Evolutionary conservation across 2,329 filamentous ascomycete genomes (phyloP), one percentile per base, ranked within the genome.

Genomic region (Coniochaeta sp.): DNA sequence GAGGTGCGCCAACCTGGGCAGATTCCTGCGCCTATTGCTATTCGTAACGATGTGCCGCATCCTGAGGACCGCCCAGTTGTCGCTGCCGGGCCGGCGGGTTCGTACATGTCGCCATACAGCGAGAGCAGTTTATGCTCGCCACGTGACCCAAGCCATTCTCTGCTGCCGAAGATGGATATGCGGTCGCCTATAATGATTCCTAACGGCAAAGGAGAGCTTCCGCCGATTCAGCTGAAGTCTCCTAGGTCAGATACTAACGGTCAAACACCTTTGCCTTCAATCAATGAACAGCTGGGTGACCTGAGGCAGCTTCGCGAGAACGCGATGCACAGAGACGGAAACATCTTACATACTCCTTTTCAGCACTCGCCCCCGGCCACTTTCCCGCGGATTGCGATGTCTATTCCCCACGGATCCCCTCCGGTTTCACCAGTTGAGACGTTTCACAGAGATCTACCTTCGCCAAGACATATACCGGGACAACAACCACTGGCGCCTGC

Each of bases 341-440:
- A 69, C 24, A 34, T 58, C 50, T 38, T 63, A 61, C 63, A 66
- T 65, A 60, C 58, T 26, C 62, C 34, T 11, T 73, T 68, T 56
- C 66, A 70, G 33, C 71, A 71, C 33, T 76, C 75, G 4, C 73
- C 75, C 1, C 72, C 75, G 17, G 65, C 65, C 11, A 64, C 64
- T 6, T 64, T 76, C 22, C 65, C 68, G 7, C 64, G 67, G 2
- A 67, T 77, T n/a, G 63, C 71, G n/a, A 66, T 68, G n/a, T 60
- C 64, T 6, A 57, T 19, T 17, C 69, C 67, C 33, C 73, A 80
- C 68, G 65, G 64, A 1, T 77, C 81, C 22, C 79, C 82, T 12
- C 80, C 81, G 1, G 73, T 79, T 16, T 84, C 81, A 3, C 79
- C 81, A 17, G 76, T 77, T 58, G 79, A 82, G 0, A 43, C 57